These are phyloP conservation scores for Metarhizium robertsii DNA, from an alignment of 2,329 filamentous ascomycete species.

Conservation along the genomic window DNA sequence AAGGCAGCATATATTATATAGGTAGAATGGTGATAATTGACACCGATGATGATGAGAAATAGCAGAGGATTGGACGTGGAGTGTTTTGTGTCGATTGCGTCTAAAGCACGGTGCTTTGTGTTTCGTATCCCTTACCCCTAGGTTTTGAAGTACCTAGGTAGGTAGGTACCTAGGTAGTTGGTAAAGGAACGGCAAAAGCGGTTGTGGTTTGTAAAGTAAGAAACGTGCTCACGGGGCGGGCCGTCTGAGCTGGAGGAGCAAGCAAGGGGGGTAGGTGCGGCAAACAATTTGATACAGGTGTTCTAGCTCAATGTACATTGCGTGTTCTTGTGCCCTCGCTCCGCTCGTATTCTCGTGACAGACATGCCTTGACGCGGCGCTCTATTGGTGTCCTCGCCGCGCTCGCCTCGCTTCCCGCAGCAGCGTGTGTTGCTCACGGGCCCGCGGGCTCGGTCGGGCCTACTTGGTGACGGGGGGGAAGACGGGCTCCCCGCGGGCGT, in stretches of 20 bases:
- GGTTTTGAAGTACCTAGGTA: too few species aligned
- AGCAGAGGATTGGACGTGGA: background rate
- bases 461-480: slow-evolving; percentile 18
- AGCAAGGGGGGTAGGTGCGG: background rate
- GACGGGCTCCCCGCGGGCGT: slow-evolving; percentile 44
- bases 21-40: background rate
- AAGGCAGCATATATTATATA: background rate
- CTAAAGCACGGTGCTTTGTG: background rate
- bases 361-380: too few species aligned
- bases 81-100: background rate
- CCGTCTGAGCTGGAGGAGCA: background rate
- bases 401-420: too few species aligned
- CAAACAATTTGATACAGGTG: background rate
- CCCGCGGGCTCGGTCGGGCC: background rate
- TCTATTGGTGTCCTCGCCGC: too few species aligned
- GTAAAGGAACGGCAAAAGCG: too few species aligned
- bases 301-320: background rate
- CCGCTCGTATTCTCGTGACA: background rate
- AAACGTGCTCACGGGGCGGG: background rate
- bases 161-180: too few species aligned
- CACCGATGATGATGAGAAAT: background rate
- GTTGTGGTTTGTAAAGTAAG: background rate
- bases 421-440: too few species aligned
- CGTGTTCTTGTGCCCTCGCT: background rate
- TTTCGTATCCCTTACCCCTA: too few species aligned